Evolutionary conservation across 1,284 basidiomycete genomes (phyloP), one percentile per base, ranked within the genome.

Genomic region (Paramarasmius palmivorus): DNA sequence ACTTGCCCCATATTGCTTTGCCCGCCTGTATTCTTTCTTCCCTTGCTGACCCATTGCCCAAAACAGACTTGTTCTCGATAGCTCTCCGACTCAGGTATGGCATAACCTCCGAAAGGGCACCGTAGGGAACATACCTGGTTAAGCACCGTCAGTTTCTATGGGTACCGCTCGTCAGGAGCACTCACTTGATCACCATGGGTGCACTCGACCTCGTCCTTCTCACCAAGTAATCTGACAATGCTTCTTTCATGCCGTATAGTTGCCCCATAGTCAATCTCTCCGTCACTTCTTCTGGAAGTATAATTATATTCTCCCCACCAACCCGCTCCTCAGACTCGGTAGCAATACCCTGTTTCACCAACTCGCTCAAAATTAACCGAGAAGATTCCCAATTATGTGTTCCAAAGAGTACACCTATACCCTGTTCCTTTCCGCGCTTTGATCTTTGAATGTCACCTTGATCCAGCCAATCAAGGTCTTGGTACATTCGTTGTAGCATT

Each of bases 221-320:
- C 6, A 84, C 83, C 26, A 95, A 74, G 57, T 82, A 77, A 60
- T 90, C 78, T 4, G 91, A 92, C 52, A 97, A 71, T 49, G 86
- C 83, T 64, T 94, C 92, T 53, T 84, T 82, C 92, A 95, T 94
- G 7, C 93, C 94, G 63, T 89, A 94, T 17, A 97, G 72, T 72
- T 97, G 94, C 1, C 84, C 93, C 58, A 96, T 77, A 34, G 84
- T 78, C 34, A 95, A 71, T 56, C 90, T 74, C 61, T 90, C 87
- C 8, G 79, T 73, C 2, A 85, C 81, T n/a, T 74, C 76, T n/a
- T 79, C 75, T 20, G 70, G 64, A 26, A 88, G 64, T 4, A 62
- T 56, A 14, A 83, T 52, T 5, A 64, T 63, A 7, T 66, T 68
- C 47, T 67, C 67, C 23, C 60, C 64, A 22, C 61, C 62, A 10